Percentiles rank a stretch among this genome's conserved stretches.
These are phyloP conservation scores for Rhodotorula sp. DNA, from an alignment of 1,284 basidiomycete genomes.

Conservation along the genomic window DNA sequence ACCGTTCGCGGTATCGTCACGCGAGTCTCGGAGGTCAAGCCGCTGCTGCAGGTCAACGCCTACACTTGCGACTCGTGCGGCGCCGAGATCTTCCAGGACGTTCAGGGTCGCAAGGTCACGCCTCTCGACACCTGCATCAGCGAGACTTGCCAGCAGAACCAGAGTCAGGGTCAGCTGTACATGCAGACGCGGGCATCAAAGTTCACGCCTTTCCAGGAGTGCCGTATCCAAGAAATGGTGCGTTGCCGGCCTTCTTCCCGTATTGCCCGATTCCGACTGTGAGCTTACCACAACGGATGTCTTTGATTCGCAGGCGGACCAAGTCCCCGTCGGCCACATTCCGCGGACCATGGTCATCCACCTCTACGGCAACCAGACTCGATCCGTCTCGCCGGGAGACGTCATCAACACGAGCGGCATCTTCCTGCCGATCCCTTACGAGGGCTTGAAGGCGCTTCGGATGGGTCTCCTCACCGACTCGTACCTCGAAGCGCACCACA, in stretches of 20 bases:
- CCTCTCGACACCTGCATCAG: constrained; percentile 87
- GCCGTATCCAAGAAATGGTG: constrained; percentile 99
- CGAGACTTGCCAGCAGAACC: constrained; percentile 77
- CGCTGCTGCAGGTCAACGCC: constrained; percentile 92
- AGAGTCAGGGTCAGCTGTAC: constrained; percentile 85
- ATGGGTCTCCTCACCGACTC: constrained; percentile 97
- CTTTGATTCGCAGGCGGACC: constrained; percentile 69
- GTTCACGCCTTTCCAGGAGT: constrained; percentile 97
- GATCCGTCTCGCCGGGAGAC: constrained; percentile 92
- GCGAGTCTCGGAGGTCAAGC: constrained; percentile 97
- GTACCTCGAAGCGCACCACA: constrained; percentile 87
- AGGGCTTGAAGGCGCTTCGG: constrained; percentile 81
- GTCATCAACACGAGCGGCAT: constrained; percentile 87
- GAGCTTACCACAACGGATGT: background rate
- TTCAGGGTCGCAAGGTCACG: constrained; percentile 86
- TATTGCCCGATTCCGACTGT: no score
- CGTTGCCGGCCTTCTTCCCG: constrained; percentile 36
- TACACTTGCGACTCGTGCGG: constrained; percentile 99
- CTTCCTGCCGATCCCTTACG: constrained; percentile 86
- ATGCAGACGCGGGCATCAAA: constrained; percentile 98
- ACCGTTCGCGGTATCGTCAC: constrained; percentile 97
- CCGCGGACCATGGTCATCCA: constrained; percentile 97
- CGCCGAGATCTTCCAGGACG: constrained; percentile 97
- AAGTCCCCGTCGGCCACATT: constrained; percentile 99
- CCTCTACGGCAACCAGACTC: constrained; percentile 83